Percentiles rank a stretch among this genome's conserved stretches.
phyloP scores from a whole-genome alignment of 148 eudicot species.

The Talinum fruticosum region DNA sequence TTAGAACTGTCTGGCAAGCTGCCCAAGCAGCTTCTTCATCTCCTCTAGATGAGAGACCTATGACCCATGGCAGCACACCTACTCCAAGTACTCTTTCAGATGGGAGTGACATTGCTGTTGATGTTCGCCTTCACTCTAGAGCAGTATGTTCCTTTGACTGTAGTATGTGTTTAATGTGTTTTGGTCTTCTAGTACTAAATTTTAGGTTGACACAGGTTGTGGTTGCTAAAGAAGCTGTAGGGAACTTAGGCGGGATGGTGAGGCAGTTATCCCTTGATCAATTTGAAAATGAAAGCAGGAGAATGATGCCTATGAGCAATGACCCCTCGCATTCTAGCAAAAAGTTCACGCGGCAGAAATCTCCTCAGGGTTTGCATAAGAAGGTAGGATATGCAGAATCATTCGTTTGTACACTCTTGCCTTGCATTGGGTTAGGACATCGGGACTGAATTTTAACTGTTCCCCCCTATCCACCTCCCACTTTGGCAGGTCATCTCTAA shows the following conservation, averaged over 20 bases:
- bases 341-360: slow-evolving; percentile 64
- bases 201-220: slow-evolving; percentile 64
- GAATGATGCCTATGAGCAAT: slow-evolving; percentile 64
- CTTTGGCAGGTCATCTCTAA: slow-evolving; percentile 71
- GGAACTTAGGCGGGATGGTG: slow-evolving; percentile 90
- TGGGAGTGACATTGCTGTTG: slow-evolving; percentile 62
- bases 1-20: slow-evolving; percentile 91
- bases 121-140: slow-evolving; percentile 93
- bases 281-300: slow-evolving; percentile 97
- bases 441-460: background rate
- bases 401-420: background rate
- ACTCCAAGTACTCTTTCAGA: slow-evolving; percentile 53
- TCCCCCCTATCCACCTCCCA: background rate
- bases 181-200: slow-evolving; percentile 11
- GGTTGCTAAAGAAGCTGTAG: slow-evolving; percentile 84
- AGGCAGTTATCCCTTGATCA: slow-evolving; percentile 93
- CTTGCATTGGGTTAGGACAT: background rate
- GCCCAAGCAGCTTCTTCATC: slow-evolving; percentile 70
- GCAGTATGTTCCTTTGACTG: slow-evolving; percentile 57
- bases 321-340: slow-evolving; percentile 59
- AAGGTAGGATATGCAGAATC: slow-evolving; percentile 48
- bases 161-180: background rate
- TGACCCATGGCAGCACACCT: slow-evolving; percentile 55
- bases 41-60: slow-evolving; percentile 54
- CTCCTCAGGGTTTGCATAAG: slow-evolving; percentile 95